Conservation (phyloP, 2,329 filamentous ascomycete genomes). For the Ceratocystis cubensis region DNA sequence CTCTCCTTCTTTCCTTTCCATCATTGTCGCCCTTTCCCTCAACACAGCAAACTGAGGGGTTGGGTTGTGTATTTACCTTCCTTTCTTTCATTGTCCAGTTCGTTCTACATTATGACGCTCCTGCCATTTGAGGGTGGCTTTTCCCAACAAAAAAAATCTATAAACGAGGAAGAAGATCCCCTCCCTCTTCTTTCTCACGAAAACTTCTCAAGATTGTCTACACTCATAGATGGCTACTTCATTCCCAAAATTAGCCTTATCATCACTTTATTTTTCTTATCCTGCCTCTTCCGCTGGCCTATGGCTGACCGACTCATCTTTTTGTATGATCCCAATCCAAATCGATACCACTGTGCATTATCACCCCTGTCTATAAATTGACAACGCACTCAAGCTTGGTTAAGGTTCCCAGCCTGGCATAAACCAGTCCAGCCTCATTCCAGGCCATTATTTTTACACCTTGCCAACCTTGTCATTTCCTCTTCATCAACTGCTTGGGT, state of each 20-base stretch:
- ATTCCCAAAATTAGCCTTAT: background rate
- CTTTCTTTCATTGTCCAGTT: background rate
- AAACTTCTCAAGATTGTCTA: background rate
- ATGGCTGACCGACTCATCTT: background rate
- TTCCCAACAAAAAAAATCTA: too few species aligned
- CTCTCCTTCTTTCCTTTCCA: background rate
- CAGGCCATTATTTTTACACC: background rate
- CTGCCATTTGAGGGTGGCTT: background rate
- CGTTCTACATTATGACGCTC: background rate
- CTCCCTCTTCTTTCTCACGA: background rate
- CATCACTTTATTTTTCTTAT: background rate
- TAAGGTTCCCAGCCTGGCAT: background rate
- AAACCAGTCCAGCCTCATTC: slow-evolving; percentile 11
- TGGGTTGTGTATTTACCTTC: background rate
- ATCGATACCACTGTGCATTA: background rate
- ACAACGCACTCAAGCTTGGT: background rate
- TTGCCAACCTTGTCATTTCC: background rate
- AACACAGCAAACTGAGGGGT: background rate
- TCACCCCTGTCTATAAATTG: slow-evolving; percentile 3
- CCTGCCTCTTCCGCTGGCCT: background rate
- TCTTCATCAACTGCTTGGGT: too few species aligned
- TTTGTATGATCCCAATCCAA: background rate
- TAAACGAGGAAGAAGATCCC: too few species aligned
- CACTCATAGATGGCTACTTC: too few species aligned
- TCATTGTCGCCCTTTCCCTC: background rate